phyloP scores from a whole-genome alignment of 2,329 filamentous ascomycete genomes.

The Aspergillus fumigatus region DNA sequence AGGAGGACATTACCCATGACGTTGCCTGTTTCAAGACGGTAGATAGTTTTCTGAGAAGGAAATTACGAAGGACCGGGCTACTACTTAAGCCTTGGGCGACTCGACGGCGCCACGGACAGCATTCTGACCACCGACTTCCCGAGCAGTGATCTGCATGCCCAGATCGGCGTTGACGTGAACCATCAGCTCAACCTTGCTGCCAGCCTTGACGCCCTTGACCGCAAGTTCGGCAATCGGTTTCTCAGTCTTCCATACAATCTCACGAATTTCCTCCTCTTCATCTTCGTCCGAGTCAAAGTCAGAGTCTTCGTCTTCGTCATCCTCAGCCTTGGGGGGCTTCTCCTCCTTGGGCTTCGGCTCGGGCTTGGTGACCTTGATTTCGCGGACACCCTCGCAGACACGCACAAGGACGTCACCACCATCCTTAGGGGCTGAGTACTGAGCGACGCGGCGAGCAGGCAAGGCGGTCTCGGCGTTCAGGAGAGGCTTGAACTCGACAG shows the following conservation, averaged over 20 bases:
- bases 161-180: conserved; percentile 82
- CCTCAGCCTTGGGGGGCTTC: conserved; percentile 54
- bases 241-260: conserved; percentile 90
- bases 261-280: conserved; percentile 78
- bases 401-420: conserved; percentile 86
- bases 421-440: conserved; percentile 69
- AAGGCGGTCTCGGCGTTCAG: conserved; percentile 83
- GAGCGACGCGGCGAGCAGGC: conserved; percentile 78
- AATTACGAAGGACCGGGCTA: neutral
- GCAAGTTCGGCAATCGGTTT: conserved; percentile 78
- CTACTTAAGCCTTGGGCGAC: conserved; percentile 30
- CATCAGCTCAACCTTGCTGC: conserved; percentile 86
- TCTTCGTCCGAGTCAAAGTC: conserved; percentile 59
- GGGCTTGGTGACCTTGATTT: conserved; percentile 90
- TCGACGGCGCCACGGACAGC: conserved; percentile 65
- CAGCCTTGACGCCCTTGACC: conserved; percentile 79
- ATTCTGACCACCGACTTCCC: conserved; percentile 83
- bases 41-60: conserved; percentile 6
- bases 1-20: conserved; percentile 5
- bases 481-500: conserved; percentile 73
- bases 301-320: conserved; percentile 53
- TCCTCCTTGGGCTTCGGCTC: conserved; percentile 68
- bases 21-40: neutral
- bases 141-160: conserved; percentile 70
- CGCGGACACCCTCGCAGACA: conserved; percentile 79